These are phyloP conservation scores for Erythrophleum fordii DNA, from an alignment of 306 rosid genomes.

Conservation along the genomic window DNA sequence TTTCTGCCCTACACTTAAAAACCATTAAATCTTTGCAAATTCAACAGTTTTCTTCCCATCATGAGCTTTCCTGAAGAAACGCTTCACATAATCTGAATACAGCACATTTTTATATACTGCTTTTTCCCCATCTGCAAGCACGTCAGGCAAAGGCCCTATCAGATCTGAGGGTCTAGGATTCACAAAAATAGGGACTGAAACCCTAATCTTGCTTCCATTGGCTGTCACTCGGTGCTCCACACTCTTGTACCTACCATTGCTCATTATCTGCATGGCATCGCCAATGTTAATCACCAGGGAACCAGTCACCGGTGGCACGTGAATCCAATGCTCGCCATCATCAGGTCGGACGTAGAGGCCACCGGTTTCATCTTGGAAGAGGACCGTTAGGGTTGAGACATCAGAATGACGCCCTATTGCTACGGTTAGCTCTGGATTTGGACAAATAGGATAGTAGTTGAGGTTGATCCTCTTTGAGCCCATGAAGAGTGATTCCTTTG, in stretches of 20 bases:
- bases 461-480: constrained; percentile 62
- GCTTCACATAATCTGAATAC: constrained; percentile 60
- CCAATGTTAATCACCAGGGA: constrained; percentile 66
- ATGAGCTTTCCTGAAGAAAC: constrained; percentile 62
- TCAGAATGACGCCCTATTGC: constrained; percentile 71
- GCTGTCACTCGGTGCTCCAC: constrained; percentile 61
- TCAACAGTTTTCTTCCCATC: constrained; percentile 70
- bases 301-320: constrained; percentile 53
- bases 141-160: constrained; percentile 54
- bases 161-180: constrained; percentile 49
- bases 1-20: neutral
- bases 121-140: constrained; percentile 47
- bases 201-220: constrained; percentile 51
- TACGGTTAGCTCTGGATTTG: constrained; percentile 52
- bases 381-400: constrained; percentile 60
- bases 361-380: constrained; percentile 63
- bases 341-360: constrained; percentile 52
- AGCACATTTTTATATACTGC: constrained; percentile 51
- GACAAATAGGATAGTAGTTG: constrained; percentile 61
- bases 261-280: constrained; percentile 66
- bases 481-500: constrained; percentile 45
- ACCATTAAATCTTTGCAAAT: constrained; percentile 42
- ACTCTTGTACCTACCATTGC: constrained; percentile 69
- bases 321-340: constrained; percentile 42
- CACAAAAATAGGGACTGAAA: constrained; percentile 66